phyloP scores from a whole-genome alignment of 1,284 basidiomycete species.

The Heterobasidion annosum region DNA sequence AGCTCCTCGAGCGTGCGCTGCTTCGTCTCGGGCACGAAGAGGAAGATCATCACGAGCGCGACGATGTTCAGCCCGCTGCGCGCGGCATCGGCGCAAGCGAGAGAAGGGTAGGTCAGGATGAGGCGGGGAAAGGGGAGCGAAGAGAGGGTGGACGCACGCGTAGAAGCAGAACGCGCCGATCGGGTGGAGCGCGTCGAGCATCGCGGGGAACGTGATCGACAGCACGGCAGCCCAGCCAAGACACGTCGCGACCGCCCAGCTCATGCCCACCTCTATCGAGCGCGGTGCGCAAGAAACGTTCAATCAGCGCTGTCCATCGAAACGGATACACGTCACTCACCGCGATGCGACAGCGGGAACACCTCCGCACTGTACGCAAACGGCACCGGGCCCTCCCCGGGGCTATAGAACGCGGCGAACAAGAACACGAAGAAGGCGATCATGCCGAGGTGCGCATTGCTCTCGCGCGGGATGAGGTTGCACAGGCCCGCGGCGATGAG shows the following conservation, averaged over 20 bases:
- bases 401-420: not conserved
- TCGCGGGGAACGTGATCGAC: not conserved
- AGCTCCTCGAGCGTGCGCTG: not conserved
- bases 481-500: not conserved
- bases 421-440: not conserved
- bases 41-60: not conserved
- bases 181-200: not conserved
- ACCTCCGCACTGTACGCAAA: not conserved
- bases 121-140: not conserved
- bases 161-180: not conserved
- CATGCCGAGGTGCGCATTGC: not conserved
- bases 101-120: not conserved
- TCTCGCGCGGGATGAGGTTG: not conserved
- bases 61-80: not conserved
- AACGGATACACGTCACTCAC: not conserved
- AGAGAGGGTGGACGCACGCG: not conserved
- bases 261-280: not conserved
- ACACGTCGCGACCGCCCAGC: not conserved
- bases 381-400: not conserved
- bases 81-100: not conserved
- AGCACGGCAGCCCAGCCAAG: not conserved
- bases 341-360: not conserved
- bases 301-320: not conserved
- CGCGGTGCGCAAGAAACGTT: not conserved
- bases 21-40: not conserved